Percentiles rank a stretch among this genome's conserved stretches.
Evolutionary conservation across 345 rosid genomes (phyloP).

Genomic region (Eucalyptus coolabah): DNA sequence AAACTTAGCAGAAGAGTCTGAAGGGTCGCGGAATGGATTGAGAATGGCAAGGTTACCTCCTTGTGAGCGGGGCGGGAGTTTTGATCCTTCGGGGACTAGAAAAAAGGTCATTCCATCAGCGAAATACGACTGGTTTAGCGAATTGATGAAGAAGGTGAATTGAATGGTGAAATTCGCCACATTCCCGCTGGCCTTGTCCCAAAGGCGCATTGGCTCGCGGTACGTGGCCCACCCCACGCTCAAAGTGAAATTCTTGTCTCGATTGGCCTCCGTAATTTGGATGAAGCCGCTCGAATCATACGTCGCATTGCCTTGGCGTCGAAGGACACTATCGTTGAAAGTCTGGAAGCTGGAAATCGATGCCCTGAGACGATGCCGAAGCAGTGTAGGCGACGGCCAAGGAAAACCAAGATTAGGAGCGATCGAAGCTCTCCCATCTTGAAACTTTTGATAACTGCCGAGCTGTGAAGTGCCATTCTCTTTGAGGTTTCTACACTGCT

Average conservation of each 20-base stretch:
- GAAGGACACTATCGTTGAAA: background rate
- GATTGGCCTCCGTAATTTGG: background rate
- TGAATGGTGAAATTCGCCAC: background rate
- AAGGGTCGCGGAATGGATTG: background rate
- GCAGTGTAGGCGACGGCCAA: background rate
- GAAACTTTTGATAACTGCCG: background rate
- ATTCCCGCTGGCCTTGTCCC: background rate
- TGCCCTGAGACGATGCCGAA: background rate
- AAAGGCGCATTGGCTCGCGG: background rate
- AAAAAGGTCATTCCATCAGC: background rate
- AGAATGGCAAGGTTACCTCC: accelerated
- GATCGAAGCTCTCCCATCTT: background rate
- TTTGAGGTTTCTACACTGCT: too few relatives aligned
- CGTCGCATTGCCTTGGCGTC: accelerated
- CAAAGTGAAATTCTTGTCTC: accelerated
- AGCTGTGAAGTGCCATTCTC: background rate
- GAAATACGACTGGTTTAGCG: accelerated
- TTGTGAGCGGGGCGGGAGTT: accelerated
- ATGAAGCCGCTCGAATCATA: background rate
- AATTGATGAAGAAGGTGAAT: background rate
- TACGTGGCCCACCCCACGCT: background rate
- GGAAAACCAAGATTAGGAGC: background rate
- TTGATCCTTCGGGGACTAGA: background rate
- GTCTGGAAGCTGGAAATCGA: background rate
- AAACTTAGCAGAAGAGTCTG: background rate